Percentiles rank a stretch among this genome's conserved stretches.
phyloP scores from a whole-genome alignment of 23 red algal genomes.

The Cyanidiococcus yangmingshanensis region DNA sequence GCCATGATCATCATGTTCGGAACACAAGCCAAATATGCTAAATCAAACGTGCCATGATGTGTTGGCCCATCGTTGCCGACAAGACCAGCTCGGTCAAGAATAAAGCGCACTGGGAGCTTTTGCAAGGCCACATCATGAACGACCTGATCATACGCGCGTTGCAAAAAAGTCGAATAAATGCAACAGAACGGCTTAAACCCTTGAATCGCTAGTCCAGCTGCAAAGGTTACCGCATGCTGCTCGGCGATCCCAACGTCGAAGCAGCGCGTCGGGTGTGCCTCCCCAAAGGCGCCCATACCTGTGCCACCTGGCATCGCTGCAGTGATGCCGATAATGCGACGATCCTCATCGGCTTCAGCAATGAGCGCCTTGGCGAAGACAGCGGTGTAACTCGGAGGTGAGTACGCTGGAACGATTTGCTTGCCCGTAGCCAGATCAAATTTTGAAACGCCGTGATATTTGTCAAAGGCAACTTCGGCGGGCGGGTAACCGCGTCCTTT shows the following conservation, averaged over 20 bases:
- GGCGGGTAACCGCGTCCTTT: conserved; percentile 94
- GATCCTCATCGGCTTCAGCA: conserved; percentile 67
- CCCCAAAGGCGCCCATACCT: conserved; percentile 80
- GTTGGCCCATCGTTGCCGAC: conserved; percentile 94
- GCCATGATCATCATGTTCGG: conserved; percentile 98
- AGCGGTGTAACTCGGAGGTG: conserved; percentile 66
- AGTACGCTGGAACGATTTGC: conserved; percentile 44
- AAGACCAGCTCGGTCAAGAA: conserved; percentile 88
- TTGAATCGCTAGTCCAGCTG: conserved; percentile 73
- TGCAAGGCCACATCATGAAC: conserved; percentile 88
- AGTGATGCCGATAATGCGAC: conserved; percentile 89
- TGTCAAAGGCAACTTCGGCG: conserved; percentile 82
- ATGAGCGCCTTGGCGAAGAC: conserved; percentile 89
- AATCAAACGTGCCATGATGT: conserved; percentile 83
- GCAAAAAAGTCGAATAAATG: conserved; percentile 97
- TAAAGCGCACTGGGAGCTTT: conserved; percentile 79
- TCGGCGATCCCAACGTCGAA: conserved; percentile 98
- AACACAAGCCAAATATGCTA: conserved; percentile 92
- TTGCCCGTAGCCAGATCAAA: conserved; percentile 79
- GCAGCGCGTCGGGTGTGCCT: conserved; percentile 66
- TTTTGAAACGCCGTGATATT: conserved; percentile 87
- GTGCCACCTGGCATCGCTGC: conserved; percentile 99
- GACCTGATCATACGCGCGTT: conserved; percentile 90
- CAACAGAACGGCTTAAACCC: conserved; percentile 95
- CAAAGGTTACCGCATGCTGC: conserved; percentile 95